Percentiles rank a stretch among this genome's conserved stretches.
phyloP scores from a whole-genome alignment of 176 grass and related monocot species.

The Zea luxurians region DNA sequence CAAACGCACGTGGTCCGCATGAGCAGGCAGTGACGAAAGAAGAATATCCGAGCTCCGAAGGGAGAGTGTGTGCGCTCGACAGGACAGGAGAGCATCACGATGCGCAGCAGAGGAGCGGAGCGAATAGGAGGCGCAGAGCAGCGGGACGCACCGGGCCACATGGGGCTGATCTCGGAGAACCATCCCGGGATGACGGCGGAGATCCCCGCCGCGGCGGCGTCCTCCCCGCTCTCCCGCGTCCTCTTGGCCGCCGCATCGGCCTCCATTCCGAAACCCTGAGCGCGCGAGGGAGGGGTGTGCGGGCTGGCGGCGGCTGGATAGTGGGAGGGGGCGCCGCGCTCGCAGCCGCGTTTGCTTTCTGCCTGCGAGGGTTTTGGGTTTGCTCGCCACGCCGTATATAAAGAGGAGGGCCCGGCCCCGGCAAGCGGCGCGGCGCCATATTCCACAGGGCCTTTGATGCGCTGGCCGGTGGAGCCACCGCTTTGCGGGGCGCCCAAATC shows the following conservation, averaged over 20 bases:
- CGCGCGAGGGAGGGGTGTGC: neutral
- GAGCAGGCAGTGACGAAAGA: neutral
- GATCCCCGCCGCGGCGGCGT: constrained; percentile 54
- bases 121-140: no score
- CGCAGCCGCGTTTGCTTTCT: no score
- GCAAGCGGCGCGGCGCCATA: no score
- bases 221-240: constrained; percentile 35
- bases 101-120: no score
- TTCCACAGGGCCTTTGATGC: no score
- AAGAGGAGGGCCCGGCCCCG: no score
- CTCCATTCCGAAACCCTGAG: constrained; percentile 41
- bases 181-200: constrained; percentile 88
- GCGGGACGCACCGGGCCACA: constrained; percentile 78
- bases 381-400: no score
- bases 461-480: no score
- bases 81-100: neutral
- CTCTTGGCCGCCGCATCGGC: constrained; percentile 48
- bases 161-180: constrained; percentile 98
- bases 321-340: neutral
- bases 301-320: no score
- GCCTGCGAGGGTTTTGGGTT: no score
- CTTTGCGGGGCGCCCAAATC: no score
- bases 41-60: neutral
- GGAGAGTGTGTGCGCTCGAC: neutral
- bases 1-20: neutral